Conservation (phyloP, 768 basidiomycete species). For the Cystofilobasidium bisporidii region DNA sequence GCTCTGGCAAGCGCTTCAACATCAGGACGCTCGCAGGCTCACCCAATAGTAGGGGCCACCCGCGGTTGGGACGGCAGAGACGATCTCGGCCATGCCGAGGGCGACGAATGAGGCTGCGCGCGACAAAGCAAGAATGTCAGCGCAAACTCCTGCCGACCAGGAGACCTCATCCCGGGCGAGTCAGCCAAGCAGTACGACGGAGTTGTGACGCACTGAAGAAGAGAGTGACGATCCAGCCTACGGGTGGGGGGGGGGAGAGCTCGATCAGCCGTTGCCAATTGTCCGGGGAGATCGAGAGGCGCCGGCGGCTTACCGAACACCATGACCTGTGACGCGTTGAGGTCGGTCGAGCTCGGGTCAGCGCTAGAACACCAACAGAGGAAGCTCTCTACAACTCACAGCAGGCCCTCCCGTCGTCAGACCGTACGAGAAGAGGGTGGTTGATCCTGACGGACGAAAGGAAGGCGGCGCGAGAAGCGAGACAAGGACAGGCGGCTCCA, state of each 20-base stretch:
- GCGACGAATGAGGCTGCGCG: conserved; percentile 53
- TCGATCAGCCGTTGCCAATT: no score
- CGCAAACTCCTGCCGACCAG: not conserved
- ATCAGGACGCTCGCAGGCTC: no score
- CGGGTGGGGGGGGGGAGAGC: conserved; percentile 45
- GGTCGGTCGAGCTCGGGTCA: no score
- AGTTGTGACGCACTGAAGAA: conserved; percentile 45
- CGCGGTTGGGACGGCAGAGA: conserved; percentile 36
- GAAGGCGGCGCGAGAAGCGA: no score
- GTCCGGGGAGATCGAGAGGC: no score
- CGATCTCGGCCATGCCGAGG: conserved; percentile 56
- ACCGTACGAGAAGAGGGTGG: conserved; percentile 16
- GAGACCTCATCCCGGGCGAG: not conserved
- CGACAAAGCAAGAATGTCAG: not conserved
- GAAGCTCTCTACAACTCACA: conserved; percentile 36
- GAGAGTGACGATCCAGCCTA: conserved; percentile 38
- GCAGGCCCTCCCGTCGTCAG: conserved; percentile 62
- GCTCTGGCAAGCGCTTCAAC: no score
- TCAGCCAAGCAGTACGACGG: no score
- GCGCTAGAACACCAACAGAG: no score
- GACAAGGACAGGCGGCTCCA: not conserved
- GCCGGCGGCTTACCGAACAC: not conserved
- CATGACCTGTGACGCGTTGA: no score
- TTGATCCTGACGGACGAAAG: not conserved
- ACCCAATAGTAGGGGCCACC: conserved; percentile 68